Base-by-base conservation (phyloP, 106 monocot species). In the Triglochin maritima region DNA sequence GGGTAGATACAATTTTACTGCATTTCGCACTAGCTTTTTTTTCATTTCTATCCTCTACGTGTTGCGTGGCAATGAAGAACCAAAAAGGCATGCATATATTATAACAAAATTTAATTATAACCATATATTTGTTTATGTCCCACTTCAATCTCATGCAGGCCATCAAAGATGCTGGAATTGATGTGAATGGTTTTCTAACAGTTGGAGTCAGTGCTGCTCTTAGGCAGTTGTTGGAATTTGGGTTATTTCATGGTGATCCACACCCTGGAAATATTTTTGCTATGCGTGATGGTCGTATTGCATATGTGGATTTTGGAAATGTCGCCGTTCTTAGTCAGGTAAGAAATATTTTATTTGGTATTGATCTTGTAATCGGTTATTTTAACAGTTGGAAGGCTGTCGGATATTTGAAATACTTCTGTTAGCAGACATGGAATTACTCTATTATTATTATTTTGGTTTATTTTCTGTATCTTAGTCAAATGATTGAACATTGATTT, bases 181-280 rank as follows among this genome's bases (percentile, higher is more conserved):
- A 98, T 71, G 72, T 98, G 60, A 78, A 88, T 70, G 92, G 88
- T 50, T 98, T 98, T 68, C 65, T 98, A 63, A 98, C 96, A 44
- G 79, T 98, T 72, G 96, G 96, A 17, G 91, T 98, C 47, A 98
- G 96, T 77, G 96, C 96, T 66, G 96, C 96, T 63, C 69, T 98
- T 61, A 79, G 96, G 41, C 96, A 98, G 57, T 69, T 98, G 76
- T 79, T 98, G 58, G 96, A 98, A 79, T 98, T 98, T 84, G 96
- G 96, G 14, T 79, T 98, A 46, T 98, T 98, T 74, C 96, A 98
- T 80, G 96, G 96, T 60, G 96, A 98, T 71, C 96, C 96, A 7
- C 96, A 98, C 81, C 96, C 96, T 57, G 96, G 96, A 84, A 98
- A 98, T 70, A 88, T 98, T 63, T 98, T 98, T 81, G 96, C 96